Percentiles rank a stretch among this genome's conserved stretches.
These are phyloP conservation scores for Solanum gracilifrons DNA, from an alignment of 257 asterid species.

Conservation along the genomic window DNA sequence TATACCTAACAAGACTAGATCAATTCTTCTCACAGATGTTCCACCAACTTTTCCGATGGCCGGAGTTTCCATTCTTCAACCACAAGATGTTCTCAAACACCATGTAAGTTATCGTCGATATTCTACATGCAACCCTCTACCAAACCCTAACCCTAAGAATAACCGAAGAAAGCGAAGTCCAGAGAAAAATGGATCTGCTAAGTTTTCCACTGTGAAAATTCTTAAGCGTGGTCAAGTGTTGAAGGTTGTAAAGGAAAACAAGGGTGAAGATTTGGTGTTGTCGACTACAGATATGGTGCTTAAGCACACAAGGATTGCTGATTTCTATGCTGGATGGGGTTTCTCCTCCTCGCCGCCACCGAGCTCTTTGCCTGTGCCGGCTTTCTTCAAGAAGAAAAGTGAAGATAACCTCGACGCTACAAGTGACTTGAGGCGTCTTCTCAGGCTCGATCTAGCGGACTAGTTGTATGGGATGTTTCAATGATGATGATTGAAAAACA, in stretches of 20 bases:
- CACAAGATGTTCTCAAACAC: constrained; percentile 11
- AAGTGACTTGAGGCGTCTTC: constrained; percentile 13
- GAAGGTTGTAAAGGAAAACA: no score
- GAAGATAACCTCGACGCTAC: constrained; percentile 1
- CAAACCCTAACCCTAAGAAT: not conserved
- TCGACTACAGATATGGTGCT: not conserved
- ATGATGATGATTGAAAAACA: not conserved
- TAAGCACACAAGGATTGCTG: not conserved
- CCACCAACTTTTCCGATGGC: constrained; percentile 5
- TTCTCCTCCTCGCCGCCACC: no score
- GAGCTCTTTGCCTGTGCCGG: constrained; percentile 10
- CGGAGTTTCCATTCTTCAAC: constrained; percentile 18
- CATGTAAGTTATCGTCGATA: not conserved
- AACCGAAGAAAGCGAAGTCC: constrained; percentile 7
- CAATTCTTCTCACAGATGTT: not conserved
- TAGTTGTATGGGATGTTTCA: not conserved
- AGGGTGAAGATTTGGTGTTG: no score
- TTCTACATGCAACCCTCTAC: not conserved
- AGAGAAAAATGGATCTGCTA: not conserved
- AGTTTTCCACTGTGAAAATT: not conserved
- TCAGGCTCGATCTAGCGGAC: constrained; percentile 13
- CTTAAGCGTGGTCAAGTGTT: no score
- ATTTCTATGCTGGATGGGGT: constrained; percentile 8
- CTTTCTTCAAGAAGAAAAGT: constrained; percentile 15
- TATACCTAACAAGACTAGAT: no score